Base-by-base conservation (phyloP, 1,284 basidiomycete genomes). In the Pholiota adiposa region DNA sequence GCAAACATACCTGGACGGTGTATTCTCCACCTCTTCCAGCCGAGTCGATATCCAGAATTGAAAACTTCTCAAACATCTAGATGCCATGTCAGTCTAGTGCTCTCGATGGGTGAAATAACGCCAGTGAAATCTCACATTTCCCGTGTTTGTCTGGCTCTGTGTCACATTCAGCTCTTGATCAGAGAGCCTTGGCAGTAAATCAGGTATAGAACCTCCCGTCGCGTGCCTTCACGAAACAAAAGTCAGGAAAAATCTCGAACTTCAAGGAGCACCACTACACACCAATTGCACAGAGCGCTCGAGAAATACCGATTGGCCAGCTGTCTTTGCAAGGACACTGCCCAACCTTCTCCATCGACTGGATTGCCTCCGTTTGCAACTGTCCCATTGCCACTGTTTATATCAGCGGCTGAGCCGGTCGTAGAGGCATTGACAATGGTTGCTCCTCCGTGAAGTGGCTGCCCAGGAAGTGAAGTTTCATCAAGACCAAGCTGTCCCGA, bases 51-150 rank as follows among this genome's bases (percentile, higher is more conserved):
- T 96, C 88, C 2, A 86, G 74, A 54, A 80, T 83, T 0, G 88
- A 90, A 73, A 91, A 91, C 72, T 97, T 97, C 71, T 97, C 94
- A 69, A 92, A 96, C 92, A 96, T 96, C 86, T 95, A 58, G 57
- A 34, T 19, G 31, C 54, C 12, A n/a, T 43, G 19, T 23, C 19
- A 46, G 16, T 27, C 21, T 19, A 16, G 12, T n/a, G 14, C 11
- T 46, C 12, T n/a, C 25, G 18, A 3, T 3, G 40, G 38, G 34
- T 25, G 18, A 44, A 12, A 18, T 23, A 14, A 19, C 16, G 21
- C 38, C 23, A 40, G 41, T 18, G 18, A 49, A 34, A 19, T 33
- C 87, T 62, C 67, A 90, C 87, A 67, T 90, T 90, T 3, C 90
- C 90, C 7, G 82, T 89, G 71, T 90, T 90, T 66, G 77, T 81